Evolutionary conservation across 1,284 basidiomycete genomes (phyloP), one percentile per base, ranked within the genome.

Genomic region (Ceratobasidium sp.): DNA sequence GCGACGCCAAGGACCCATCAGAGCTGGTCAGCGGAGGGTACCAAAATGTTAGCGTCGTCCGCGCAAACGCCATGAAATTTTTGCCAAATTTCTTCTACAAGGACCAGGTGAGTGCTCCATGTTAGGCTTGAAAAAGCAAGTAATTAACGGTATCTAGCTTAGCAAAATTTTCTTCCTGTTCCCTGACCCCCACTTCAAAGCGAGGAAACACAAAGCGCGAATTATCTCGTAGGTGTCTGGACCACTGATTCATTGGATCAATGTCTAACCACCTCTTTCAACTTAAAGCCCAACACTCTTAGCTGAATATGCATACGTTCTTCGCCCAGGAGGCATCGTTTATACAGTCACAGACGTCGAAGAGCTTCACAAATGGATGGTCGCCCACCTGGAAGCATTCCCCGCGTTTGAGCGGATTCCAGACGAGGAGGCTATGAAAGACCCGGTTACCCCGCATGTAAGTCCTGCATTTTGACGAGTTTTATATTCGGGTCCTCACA

Each of bases 11-110:
- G 12, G 70, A 72, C 29, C 70, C 69, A 22, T 22, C 67, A 8
- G 71, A 71, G 29, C 57, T 67, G 45, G 40, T 43, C 69, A 6
- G 68, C 60, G 81, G 83, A 43, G 79, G 87, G 65, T 72, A 77
- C 74, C 12, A 96, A 76, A 99, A 99, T 78, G 87, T 98, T 67
- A 94, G 94, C 56, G 89, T 98, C 72, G 91, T 98, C 72, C 91
- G 96, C 58, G 94, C 93, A 10, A 99, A 99, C 79, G 91, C 93
- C 52, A 98, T 98, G 96, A 99, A 99, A 81, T 98, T 98, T 79
- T 85, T 98, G 73, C 93, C 96, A 13, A 99, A 99, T 81, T 98
- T 96, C 80, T 98, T 99, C 79, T 78, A 85, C 12, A 95, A 96
- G 77, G 89, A 89, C 71, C 96, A 97, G 76, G 81, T 82, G 52